Percentiles rank a stretch among this genome's conserved stretches.
These are phyloP conservation scores for Solanum lycopersicoides DNA, from an alignment of 257 asterid genomes.

Conservation along the genomic window DNA sequence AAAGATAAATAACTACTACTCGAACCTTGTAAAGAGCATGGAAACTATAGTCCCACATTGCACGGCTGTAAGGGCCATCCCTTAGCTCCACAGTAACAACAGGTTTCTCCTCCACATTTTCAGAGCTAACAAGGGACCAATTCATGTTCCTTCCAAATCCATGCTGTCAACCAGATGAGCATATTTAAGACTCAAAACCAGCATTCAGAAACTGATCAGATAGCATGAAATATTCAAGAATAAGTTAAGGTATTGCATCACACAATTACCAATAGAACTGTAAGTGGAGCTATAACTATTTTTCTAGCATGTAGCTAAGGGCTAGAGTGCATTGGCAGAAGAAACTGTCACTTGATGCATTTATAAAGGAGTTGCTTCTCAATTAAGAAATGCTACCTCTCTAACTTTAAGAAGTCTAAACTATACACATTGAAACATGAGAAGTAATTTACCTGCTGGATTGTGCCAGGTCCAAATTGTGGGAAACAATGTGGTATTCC, in stretches of 20 bases:
- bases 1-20: background rate
- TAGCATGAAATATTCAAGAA: background rate
- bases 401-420: background rate
- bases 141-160: slow-evolving; percentile 93
- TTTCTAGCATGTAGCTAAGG: background rate
- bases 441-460: slow-evolving; percentile 70
- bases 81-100: slow-evolving; percentile 72
- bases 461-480: slow-evolving; percentile 95
- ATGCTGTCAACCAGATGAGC: slow-evolving; percentile 48
- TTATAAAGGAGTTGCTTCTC: background rate
- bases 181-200: slow-evolving; percentile 10
- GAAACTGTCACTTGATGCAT: background rate
- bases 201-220: slow-evolving; percentile 7
- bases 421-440: background rate
- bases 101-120: slow-evolving; percentile 65
- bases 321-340: background rate
- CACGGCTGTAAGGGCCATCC: slow-evolving; percentile 83
- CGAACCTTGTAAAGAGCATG: slow-evolving; percentile 76
- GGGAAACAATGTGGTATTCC: slow-evolving; percentile 99
- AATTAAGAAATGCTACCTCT: background rate
- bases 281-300: background rate
- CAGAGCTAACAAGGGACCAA: slow-evolving; percentile 66
- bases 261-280: background rate
- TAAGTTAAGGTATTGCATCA: background rate
- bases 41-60: slow-evolving; percentile 96